Evolutionary conservation across 2,329 filamentous ascomycete genomes (phyloP).

Genomic region (Cladosporium sp.): DNA sequence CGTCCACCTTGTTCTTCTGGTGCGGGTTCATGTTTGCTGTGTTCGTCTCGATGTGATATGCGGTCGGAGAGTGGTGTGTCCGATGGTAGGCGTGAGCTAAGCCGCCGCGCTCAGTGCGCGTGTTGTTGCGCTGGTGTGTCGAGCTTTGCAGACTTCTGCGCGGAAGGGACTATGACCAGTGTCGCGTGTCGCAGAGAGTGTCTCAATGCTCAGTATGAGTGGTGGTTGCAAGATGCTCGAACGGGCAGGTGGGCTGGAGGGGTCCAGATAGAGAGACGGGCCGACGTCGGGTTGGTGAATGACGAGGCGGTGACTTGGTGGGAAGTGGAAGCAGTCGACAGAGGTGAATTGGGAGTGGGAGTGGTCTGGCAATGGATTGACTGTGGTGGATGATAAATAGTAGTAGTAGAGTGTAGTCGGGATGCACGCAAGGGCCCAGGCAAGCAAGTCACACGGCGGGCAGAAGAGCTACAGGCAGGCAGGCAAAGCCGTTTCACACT

Average conservation of each 20-base stretch:
- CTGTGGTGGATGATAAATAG: not conserved
- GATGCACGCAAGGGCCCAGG: conserved; percentile 1
- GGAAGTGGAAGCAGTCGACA: not conserved
- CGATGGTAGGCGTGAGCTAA: not conserved
- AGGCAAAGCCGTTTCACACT: not conserved
- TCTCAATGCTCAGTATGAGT: not conserved
- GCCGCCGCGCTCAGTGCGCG: not conserved
- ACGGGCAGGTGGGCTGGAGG: conserved; percentile 12
- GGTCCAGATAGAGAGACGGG: conserved; percentile 9
- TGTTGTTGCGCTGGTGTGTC: not conserved
- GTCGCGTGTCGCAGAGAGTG: not conserved
- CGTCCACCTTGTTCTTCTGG: conserved; percentile 97
- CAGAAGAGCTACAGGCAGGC: not conserved
- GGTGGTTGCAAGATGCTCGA: conserved; percentile 2
- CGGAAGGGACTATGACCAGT: no score
- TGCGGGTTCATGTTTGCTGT: conserved; percentile 74
- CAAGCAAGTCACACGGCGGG: conserved; percentile 6
- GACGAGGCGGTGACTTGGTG: not conserved
- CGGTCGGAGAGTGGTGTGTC: not conserved
- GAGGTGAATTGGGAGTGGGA: not conserved
- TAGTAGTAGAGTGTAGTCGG: not conserved
- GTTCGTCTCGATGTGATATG: not conserved
- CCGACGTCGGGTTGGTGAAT: conserved; percentile 1
- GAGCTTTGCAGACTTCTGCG: not conserved
- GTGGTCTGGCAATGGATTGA: not conserved